phyloP scores from a whole-genome alignment of 1,139 yeast species.

The Suhomyces bolitotheri region DNA sequence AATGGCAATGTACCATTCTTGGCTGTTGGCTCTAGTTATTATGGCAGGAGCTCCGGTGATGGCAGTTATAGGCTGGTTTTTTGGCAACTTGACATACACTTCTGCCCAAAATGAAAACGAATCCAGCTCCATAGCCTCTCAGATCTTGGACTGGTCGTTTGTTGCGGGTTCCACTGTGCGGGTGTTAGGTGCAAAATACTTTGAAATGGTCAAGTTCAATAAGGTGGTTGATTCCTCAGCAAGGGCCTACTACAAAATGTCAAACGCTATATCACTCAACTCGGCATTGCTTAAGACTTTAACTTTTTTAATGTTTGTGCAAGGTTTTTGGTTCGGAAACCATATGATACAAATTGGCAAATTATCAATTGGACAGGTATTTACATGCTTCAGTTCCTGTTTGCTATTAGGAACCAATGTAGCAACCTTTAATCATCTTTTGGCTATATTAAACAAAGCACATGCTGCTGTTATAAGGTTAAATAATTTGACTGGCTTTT shows the following conservation, averaged over 20 bases:
- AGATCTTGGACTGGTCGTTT: conserved; percentile 69
- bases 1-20: conserved; percentile 73
- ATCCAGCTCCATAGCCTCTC: conserved; percentile 56
- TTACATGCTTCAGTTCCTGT: conserved; percentile 84
- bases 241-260: conserved; percentile 45
- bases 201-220: conserved; percentile 51
- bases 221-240: conserved; percentile 45
- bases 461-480: conserved; percentile 50
- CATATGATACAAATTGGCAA: conserved; percentile 55
- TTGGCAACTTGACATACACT: conserved; percentile 53
- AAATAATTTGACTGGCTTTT: too few species aligned
- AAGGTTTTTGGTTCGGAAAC: conserved; percentile 90
- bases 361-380: conserved; percentile 58
- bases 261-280: conserved; percentile 56
- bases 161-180: conserved; percentile 61
- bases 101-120: conserved; percentile 60
- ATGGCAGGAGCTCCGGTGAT: conserved; percentile 74
- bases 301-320: conserved; percentile 75
- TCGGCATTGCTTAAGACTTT: conserved; percentile 57
- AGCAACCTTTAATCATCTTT: conserved; percentile 49
- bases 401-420: conserved; percentile 65
- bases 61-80: conserved; percentile 45
- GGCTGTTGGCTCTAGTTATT: conserved; percentile 80
- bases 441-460: conserved; percentile 62
- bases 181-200: conserved; percentile 55